Percentiles rank a stretch among this genome's conserved stretches.
phyloP scores from a whole-genome alignment of 2,329 filamentous ascomycete genomes.

The Aspergillus nomiae region DNA sequence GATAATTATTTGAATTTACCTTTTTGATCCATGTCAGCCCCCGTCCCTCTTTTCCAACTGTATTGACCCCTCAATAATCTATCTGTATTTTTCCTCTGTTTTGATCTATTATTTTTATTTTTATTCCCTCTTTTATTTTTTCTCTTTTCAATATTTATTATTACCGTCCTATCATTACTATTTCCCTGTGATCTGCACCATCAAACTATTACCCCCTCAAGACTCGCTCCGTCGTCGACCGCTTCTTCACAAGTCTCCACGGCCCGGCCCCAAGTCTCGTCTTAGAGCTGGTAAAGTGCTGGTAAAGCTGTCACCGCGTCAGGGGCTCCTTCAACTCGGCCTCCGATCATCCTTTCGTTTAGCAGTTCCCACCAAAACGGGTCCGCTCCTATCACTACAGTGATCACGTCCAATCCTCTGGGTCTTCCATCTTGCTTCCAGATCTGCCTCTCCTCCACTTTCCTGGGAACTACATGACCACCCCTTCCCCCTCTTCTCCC shows the following conservation, averaged over 20 bases:
- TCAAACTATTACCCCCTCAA: slow-evolving; percentile 16
- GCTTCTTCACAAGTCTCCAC: slow-evolving; percentile 31
- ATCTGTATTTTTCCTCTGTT: slow-evolving; percentile 16
- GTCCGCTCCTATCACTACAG: slow-evolving; percentile 40
- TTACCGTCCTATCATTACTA: slow-evolving; percentile 6
- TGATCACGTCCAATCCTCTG: slow-evolving; percentile 31
- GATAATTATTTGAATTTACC: slow-evolving; percentile 1
- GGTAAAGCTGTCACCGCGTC: slow-evolving; percentile 37
- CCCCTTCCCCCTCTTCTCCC: slow-evolving; percentile 26
- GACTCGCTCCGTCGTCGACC: slow-evolving; percentile 25
- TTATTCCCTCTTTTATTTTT: slow-evolving; percentile 14
- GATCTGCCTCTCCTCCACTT: slow-evolving; percentile 29
- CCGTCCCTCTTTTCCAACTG: slow-evolving; percentile 11
- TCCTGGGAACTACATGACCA: slow-evolving; percentile 30
- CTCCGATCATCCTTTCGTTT: slow-evolving; percentile 27
- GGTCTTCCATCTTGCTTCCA: slow-evolving; percentile 33
- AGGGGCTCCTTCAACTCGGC: slow-evolving; percentile 34
- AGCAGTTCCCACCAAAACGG: slow-evolving; percentile 36
- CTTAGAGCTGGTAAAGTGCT: slow-evolving; percentile 26
- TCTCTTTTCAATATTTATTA: slow-evolving; percentile 15
- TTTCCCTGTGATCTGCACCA: slow-evolving; percentile 25
- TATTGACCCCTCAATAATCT: slow-evolving; percentile 24
- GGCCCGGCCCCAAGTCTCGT: slow-evolving; percentile 25
- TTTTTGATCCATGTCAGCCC: slow-evolving; percentile 18
- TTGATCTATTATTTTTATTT: slow-evolving; percentile 3